A percentile compares a stretch with the other conserved stretches of the same genome.
phyloP scores from a whole-genome alignment of 345 rosid genomes.

The Rhodamnia argentea region DNA sequence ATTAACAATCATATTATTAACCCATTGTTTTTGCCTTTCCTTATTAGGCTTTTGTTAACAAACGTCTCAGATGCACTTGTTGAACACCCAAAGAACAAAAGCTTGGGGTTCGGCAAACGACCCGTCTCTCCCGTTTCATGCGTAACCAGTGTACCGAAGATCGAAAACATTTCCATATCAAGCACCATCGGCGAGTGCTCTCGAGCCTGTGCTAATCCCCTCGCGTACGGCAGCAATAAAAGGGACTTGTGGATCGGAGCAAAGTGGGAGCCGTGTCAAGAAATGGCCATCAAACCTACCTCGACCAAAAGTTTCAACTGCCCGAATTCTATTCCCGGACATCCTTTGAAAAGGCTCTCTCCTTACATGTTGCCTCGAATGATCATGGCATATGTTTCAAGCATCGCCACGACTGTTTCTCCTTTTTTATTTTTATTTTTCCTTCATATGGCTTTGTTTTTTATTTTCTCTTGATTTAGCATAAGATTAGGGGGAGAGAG shows the following conservation, averaged over 20 bases:
- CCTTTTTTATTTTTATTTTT: background rate
- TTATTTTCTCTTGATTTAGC: background rate
- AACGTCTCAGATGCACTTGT: background rate
- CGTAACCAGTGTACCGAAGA: background rate
- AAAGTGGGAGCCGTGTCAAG: background rate
- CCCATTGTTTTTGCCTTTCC: background rate
- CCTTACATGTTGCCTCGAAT: background rate
- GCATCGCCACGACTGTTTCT: background rate
- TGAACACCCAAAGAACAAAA: background rate
- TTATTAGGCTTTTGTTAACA: background rate
- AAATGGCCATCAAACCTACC: conserved; percentile 9
- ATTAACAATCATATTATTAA: too few species aligned
- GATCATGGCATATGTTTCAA: conserved; percentile 13
- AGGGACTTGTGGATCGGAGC: background rate
- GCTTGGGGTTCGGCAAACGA: background rate
- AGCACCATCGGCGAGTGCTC: background rate
- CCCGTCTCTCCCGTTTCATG: background rate
- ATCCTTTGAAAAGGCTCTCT: background rate
- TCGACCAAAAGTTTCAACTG: conserved; percentile 13
- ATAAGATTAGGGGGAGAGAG: conserved; percentile 3
- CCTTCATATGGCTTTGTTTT: background rate
- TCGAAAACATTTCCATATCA: background rate
- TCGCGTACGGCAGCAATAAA: background rate
- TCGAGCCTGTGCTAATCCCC: background rate
- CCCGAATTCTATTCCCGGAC: conserved; percentile 13